Evolutionary conservation across 2,329 filamentous ascomycete species (phyloP).

Genomic region (Pseudocercospora fijiensis): DNA sequence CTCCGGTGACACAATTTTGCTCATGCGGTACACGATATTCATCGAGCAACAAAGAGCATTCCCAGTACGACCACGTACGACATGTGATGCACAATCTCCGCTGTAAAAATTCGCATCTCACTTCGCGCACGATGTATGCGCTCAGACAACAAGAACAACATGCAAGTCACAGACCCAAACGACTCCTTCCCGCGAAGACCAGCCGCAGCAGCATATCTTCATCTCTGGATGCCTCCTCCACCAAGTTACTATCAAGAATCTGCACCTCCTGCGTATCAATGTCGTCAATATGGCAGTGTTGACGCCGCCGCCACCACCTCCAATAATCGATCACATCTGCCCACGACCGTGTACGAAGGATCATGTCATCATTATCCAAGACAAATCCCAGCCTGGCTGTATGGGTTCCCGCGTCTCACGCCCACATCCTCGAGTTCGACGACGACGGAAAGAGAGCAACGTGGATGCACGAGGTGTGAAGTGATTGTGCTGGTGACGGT

Average conservation of each 20-base stretch:
- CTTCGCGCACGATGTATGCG: background rate
- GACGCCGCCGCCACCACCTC: background rate
- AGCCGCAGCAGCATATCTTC: conserved; percentile 4
- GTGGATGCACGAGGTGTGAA: background rate
- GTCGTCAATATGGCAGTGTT: conserved; percentile 4
- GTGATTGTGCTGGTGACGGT: background rate
- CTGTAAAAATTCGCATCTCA: too few species aligned
- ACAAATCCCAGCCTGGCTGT: background rate
- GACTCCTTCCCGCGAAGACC: background rate
- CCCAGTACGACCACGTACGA: background rate
- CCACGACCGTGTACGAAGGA: background rate
- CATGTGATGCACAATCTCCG: too few species aligned
- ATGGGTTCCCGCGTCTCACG: background rate
- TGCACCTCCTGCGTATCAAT: conserved; percentile 11
- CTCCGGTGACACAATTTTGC: background rate
- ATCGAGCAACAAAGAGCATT: background rate
- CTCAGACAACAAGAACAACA: background rate
- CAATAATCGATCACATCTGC: background rate
- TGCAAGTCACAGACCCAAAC: background rate
- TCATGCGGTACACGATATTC: background rate
- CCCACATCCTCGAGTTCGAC: background rate
- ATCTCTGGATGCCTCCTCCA: conserved; percentile 7
- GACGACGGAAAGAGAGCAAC: background rate
- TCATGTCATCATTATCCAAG: background rate
- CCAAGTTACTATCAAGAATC: conserved; percentile 4